These are phyloP conservation scores for Salix dunnii DNA, from an alignment of 345 rosid genomes.

Conservation along the genomic window DNA sequence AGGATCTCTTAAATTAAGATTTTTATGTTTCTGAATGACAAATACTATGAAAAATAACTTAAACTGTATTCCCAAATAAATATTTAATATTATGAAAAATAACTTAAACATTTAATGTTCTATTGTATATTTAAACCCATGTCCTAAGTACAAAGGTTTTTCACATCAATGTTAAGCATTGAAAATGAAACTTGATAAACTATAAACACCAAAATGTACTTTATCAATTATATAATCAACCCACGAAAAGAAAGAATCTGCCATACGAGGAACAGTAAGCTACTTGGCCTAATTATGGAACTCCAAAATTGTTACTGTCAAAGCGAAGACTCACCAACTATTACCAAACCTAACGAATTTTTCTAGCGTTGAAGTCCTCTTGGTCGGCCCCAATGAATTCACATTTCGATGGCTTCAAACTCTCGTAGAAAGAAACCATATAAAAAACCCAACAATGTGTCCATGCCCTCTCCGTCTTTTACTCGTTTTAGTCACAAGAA, in stretches of 20 bases:
- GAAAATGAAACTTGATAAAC: not conserved
- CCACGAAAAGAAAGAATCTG: not conserved
- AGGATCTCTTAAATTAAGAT: too few relatives aligned
- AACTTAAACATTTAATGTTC: too few relatives aligned
- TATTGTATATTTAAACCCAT: too few relatives aligned
- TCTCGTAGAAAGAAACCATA: slow-evolving; percentile 30
- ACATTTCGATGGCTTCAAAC: slow-evolving; percentile 36
- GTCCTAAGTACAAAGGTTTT: too few relatives aligned
- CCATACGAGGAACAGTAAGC: too few relatives aligned
- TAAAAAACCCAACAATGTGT: slow-evolving; percentile 6
- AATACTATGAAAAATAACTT: too few relatives aligned
- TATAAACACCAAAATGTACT: not conserved
- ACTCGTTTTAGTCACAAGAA: slow-evolving; percentile 30
- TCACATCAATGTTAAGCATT: too few relatives aligned
- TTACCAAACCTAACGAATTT: not conserved
- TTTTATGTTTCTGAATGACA: too few relatives aligned
- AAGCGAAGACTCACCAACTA: not conserved
- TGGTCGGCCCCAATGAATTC: not conserved
- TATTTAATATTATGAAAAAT: too few relatives aligned
- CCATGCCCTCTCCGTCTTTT: slow-evolving; percentile 29
- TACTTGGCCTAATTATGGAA: too few relatives aligned
- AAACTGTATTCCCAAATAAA: too few relatives aligned
- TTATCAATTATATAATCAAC: not conserved
- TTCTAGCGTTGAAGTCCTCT: too few relatives aligned
- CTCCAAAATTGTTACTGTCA: not conserved